Conservation (phyloP, 2,329 filamentous ascomycete species). For the Lecanicillium sp. region DNA sequence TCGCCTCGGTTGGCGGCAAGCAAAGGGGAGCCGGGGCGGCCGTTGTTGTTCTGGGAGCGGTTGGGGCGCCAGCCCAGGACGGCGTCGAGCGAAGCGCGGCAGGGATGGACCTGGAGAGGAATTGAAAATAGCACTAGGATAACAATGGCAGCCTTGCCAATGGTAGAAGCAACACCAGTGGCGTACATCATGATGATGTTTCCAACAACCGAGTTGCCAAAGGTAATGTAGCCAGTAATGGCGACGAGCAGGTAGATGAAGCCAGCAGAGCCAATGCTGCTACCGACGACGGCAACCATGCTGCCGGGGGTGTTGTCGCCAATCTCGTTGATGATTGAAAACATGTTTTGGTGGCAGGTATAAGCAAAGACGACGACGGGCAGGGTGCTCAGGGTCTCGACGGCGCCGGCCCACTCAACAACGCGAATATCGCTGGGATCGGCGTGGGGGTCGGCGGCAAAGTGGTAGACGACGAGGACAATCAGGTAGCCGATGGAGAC, state of each 20-base stretch:
- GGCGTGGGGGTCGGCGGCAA: constrained; percentile 68
- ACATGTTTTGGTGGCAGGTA: constrained; percentile 99
- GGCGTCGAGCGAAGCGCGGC: constrained; percentile 88
- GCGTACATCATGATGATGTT: constrained; percentile 88
- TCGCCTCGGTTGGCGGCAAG: constrained; percentile 40
- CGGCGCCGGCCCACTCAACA: constrained; percentile 70
- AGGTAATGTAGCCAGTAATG: constrained; percentile 92
- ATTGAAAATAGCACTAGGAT: constrained; percentile 95
- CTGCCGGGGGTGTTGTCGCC: constrained; percentile 69
- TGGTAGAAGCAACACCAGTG: constrained; percentile 66
- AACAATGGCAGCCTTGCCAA: constrained; percentile 92
- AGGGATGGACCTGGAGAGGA: constrained; percentile 91
- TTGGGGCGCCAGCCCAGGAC: constrained; percentile 86
- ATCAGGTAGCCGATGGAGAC: constrained; percentile 93
- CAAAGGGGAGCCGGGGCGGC: constrained; percentile 37
- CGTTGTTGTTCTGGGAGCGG: constrained; percentile 30
- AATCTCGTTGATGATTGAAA: constrained; percentile 95
- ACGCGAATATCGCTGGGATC: constrained; percentile 70
- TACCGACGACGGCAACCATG: constrained; percentile 70
- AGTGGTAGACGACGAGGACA: constrained; percentile 89
- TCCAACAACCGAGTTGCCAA: constrained; percentile 80
- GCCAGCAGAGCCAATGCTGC: constrained; percentile 85
- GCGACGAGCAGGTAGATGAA: constrained; percentile 84
- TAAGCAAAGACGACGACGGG: constrained; percentile 99
- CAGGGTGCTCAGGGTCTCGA: constrained; percentile 75